These are phyloP conservation scores for Gracilaria caudata DNA, from an alignment of 23 red algal species.

Conservation along the genomic window DNA sequence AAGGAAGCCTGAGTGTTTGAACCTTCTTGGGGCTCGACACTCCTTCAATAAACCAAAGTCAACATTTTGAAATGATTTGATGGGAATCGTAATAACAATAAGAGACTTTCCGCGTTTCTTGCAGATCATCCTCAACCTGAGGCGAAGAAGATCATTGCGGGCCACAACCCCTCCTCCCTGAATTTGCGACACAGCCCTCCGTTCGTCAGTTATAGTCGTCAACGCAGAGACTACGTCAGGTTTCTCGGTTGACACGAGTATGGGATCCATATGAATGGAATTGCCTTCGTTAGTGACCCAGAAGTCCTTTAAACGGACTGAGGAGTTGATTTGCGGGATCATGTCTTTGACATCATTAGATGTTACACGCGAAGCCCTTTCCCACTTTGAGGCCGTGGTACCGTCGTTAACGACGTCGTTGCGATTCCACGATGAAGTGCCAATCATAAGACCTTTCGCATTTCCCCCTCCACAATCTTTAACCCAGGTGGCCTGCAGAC, in stretches of 20 bases:
- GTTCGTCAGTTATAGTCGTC: not conserved
- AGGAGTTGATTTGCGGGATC: conserved; percentile 33
- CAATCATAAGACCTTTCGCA: conserved; percentile 47
- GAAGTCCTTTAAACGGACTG: conserved; percentile 48
- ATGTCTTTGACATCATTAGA: conserved; percentile 5
- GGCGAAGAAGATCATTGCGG: not conserved
- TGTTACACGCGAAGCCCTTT: conserved; percentile 30
- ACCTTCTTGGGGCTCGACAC: conserved; percentile 46
- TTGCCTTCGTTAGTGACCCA: conserved; percentile 42
- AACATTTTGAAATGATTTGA: conserved; percentile 59
- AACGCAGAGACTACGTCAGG: conserved; percentile 42
- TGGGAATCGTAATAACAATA: conserved; percentile 61
- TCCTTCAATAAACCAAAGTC: conserved; percentile 70
- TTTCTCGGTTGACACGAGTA: conserved; percentile 50
- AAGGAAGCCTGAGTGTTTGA: conserved; percentile 51
- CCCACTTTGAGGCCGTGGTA: conserved; percentile 20
- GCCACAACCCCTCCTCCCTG: conserved; percentile 25
- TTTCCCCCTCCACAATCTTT: conserved; percentile 71
- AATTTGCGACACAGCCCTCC: conserved; percentile 20
- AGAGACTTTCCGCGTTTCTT: conserved; percentile 42
- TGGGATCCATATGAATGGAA: conserved; percentile 51
- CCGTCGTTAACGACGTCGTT: conserved; percentile 49
- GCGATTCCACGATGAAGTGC: conserved; percentile 12
- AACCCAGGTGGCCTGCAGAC: conserved; percentile 47
- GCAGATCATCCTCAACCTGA: conserved; percentile 59